phyloP scores from a whole-genome alignment of 441 rosid genomes.

The Bruguiera hainesii region DNA sequence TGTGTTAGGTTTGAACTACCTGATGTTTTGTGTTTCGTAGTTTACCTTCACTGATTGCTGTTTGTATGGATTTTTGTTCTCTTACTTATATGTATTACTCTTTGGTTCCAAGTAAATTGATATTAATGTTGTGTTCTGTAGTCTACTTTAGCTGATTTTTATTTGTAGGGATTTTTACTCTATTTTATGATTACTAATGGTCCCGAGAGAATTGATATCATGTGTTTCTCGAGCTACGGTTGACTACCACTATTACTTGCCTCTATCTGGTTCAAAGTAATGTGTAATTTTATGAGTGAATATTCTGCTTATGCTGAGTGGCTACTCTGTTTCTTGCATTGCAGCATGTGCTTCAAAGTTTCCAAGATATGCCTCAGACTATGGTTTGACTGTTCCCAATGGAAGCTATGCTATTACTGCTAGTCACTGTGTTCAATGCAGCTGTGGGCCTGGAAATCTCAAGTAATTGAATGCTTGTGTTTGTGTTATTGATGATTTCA shows the following conservation, averaged over 20 bases:
- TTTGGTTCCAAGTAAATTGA: too few relatives aligned
- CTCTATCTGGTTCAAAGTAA: too few relatives aligned
- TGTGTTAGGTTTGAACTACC: background rate
- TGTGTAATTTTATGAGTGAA: too few relatives aligned
- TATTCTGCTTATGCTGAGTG: background rate
- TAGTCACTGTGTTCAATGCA: constrained; percentile 94
- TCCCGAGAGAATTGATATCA: too few relatives aligned
- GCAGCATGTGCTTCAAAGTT: constrained; percentile 93
- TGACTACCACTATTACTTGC: too few relatives aligned
- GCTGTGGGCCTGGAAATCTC: constrained; percentile 74
- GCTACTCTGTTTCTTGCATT: constrained; percentile 13
- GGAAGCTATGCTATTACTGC: constrained; percentile 89
- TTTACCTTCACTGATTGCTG: background rate
- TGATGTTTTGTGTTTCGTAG: background rate
- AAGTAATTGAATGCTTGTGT: constrained; percentile 44
- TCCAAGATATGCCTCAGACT: constrained; percentile 66
- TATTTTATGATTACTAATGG: too few relatives aligned
- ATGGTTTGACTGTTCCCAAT: constrained; percentile 70
- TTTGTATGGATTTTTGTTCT: background rate
- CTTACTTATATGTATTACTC: too few relatives aligned
- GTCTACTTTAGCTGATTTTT: background rate
- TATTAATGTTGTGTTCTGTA: background rate
- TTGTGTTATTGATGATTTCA: constrained; percentile 2
- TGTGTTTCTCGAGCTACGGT: too few relatives aligned
- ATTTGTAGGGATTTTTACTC: background rate